A percentile compares a stretch with the other conserved stretches of the same genome.
phyloP scores from a whole-genome alignment of 345 rosid genomes.

The Populus euphratica region DNA sequence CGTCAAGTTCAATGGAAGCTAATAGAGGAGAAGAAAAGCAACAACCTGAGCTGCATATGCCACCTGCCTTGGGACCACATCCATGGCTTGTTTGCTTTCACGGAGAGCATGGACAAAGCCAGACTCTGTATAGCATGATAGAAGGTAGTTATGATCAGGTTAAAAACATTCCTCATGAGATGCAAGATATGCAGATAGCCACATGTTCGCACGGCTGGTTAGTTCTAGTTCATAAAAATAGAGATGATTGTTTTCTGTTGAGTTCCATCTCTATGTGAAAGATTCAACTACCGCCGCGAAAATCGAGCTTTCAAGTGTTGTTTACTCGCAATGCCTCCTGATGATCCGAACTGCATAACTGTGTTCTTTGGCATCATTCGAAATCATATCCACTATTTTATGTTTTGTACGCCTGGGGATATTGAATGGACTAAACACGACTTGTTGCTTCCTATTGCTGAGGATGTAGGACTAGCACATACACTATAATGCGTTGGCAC shows the following conservation, averaged over 20 bases:
- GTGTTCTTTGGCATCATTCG: not conserved
- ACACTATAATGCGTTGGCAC: too few species aligned
- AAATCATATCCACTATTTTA: not conserved
- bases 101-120: not conserved
- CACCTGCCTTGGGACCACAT: not conserved
- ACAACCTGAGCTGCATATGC: too few species aligned
- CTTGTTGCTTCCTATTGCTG: not conserved
- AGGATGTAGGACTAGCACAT: too few species aligned
- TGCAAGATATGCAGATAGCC: not conserved
- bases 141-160: too few species aligned
- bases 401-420: not conserved
- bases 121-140: not conserved
- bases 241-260: not conserved
- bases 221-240: not conserved
- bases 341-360: not conserved
- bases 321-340: not conserved
- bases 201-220: not conserved
- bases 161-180: not conserved
- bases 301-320: not conserved
- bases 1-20: too few species aligned
- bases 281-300: not conserved
- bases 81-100: not conserved
- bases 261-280: not conserved
- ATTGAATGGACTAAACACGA: not conserved
- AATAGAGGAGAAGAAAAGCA: too few species aligned